A percentile compares a stretch with the other conserved stretches of the same genome.
Conservation (phyloP, 768 basidiomycete genomes). For the Lactarius hengduanensis region DNA sequence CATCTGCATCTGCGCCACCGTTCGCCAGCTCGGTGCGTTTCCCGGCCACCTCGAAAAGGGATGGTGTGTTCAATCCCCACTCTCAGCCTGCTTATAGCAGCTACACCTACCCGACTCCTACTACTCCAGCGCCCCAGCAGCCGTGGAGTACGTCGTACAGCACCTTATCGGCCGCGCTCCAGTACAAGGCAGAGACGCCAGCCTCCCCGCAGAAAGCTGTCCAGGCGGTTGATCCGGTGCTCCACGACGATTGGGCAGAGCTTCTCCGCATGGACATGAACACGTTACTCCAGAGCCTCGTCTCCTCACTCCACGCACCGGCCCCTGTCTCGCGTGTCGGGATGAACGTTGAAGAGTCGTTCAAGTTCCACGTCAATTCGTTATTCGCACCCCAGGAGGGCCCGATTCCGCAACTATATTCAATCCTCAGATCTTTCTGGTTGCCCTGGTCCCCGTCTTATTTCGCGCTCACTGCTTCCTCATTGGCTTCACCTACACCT, state of each 20-base stretch:
- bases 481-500: constrained; percentile 62
- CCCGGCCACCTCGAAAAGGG: constrained; percentile 2
- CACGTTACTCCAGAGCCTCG: constrained; percentile 54
- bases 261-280: constrained; percentile 56
- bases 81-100: constrained; percentile 18
- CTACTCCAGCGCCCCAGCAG: constrained; percentile 21
- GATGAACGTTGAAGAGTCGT: constrained; percentile 70
- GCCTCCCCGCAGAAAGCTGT: constrained; percentile 12
- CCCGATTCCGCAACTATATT: constrained; percentile 68
- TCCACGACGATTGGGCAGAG: constrained; percentile 65
- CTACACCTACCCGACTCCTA: constrained; percentile 24
- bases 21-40: constrained; percentile 25
- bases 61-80: constrained; percentile 3
- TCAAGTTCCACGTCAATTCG: constrained; percentile 71
- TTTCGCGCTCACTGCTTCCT: constrained; percentile 72
- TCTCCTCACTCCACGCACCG: constrained; percentile 58
- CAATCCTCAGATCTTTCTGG: constrained; percentile 82
- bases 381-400: constrained; percentile 45
- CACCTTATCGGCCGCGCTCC: constrained; percentile 28
- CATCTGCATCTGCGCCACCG: constrained; percentile 19
- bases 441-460: constrained; percentile 75
- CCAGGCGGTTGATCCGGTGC: constrained; percentile 33
- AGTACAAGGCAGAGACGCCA: constrained; percentile 23
- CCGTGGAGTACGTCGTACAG: constrained; percentile 26
- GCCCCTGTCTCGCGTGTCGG: constrained; percentile 61